phyloP scores from a whole-genome alignment of 2,329 filamentous ascomycete genomes.

The Pestalotiopsis sp. region DNA sequence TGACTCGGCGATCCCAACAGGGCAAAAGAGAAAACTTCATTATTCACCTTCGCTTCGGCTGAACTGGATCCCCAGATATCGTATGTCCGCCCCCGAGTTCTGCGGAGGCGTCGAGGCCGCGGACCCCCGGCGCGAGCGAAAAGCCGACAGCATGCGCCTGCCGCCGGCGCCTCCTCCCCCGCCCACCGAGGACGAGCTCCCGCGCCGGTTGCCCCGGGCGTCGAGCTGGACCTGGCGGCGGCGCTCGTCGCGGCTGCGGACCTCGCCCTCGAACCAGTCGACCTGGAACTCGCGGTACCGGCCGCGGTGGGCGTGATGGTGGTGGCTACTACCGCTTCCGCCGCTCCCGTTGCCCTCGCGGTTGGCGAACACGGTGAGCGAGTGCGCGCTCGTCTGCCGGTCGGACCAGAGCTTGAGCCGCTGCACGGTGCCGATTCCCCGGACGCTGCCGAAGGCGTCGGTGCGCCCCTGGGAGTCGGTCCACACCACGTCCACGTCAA shows the following conservation, averaged over 20 bases:
- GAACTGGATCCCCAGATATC: slow-evolving; percentile 51
- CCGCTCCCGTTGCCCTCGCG: slow-evolving; percentile 35
- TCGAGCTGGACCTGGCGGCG: slow-evolving; percentile 45
- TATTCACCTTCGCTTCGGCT: slow-evolving; percentile 45
- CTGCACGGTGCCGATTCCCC: slow-evolving; percentile 51
- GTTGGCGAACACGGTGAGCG: slow-evolving; percentile 48
- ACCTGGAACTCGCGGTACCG: slow-evolving; percentile 48
- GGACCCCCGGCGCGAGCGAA: slow-evolving; percentile 11
- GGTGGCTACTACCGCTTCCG: slow-evolving; percentile 30
- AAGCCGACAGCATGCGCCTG: slow-evolving; percentile 17
- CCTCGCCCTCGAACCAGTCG: slow-evolving; percentile 46
- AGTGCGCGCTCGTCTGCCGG: slow-evolving; percentile 46
- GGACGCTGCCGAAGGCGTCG: slow-evolving; percentile 49
- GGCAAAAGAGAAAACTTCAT: slow-evolving; percentile 9
- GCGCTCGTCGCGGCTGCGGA: slow-evolving; percentile 46
- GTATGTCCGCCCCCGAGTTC: slow-evolving; percentile 38
- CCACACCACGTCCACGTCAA: slow-evolving; percentile 54
- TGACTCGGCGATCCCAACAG: background rate
- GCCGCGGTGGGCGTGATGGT: slow-evolving; percentile 30
- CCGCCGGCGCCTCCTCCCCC: background rate
- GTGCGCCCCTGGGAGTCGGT: slow-evolving; percentile 49
- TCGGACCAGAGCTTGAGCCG: slow-evolving; percentile 54
- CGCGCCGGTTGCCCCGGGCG: slow-evolving; percentile 37
- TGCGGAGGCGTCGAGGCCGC: background rate
- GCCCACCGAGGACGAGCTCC: slow-evolving; percentile 35